A percentile compares a stretch with the other conserved stretches of the same genome.
These are phyloP conservation scores for Elaeis guineensis DNA, from an alignment of 176 grass and related monocot species.

Conservation along the genomic window DNA sequence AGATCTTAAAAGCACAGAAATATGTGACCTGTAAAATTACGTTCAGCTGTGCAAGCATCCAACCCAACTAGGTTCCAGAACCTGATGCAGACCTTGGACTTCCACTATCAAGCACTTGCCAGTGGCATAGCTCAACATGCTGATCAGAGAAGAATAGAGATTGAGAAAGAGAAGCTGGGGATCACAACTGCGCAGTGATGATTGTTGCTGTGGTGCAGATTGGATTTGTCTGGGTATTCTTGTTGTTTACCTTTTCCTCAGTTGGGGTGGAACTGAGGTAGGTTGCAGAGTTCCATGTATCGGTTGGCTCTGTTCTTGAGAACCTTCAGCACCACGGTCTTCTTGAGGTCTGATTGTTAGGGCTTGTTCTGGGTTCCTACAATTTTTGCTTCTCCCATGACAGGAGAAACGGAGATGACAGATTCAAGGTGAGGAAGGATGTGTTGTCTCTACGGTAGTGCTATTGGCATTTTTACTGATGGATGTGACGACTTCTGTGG, in stretches of 20 bases:
- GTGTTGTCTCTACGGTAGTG: slow-evolving; percentile 5
- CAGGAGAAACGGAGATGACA: slow-evolving; percentile 15
- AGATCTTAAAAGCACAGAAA: neutral
- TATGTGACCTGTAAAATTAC: neutral
- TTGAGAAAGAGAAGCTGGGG: slow-evolving; percentile 71
- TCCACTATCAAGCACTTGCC: slow-evolving; percentile 67
- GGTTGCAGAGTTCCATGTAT: slow-evolving; percentile 15
- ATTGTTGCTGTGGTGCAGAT: neutral
- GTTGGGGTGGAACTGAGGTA: neutral
- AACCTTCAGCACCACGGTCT: slow-evolving; percentile 24
- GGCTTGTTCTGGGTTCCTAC: slow-evolving; percentile 20
- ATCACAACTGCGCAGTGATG: slow-evolving; percentile 33
- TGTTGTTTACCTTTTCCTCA: slow-evolving; percentile 20
- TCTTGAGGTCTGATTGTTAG: neutral
- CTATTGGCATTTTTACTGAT: slow-evolving; percentile 10
- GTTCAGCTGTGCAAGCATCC: slow-evolving; percentile 53
- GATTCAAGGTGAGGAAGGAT: slow-evolving; percentile 12
- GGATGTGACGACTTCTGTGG: too few relatives aligned
- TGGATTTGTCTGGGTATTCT: slow-evolving; percentile 11
- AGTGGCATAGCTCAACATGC: slow-evolving; percentile 73
- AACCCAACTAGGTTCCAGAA: slow-evolving; percentile 55
- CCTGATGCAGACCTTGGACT: slow-evolving; percentile 74
- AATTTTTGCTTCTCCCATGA: slow-evolving; percentile 8
- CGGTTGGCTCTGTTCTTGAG: slow-evolving; percentile 1
- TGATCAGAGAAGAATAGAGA: slow-evolving; percentile 60